Percentiles rank a stretch among this genome's conserved stretches.
Conservation (phyloP, 495 filamentous ascomycete genomes). For the Penicillium cosmopolitanum region DNA sequence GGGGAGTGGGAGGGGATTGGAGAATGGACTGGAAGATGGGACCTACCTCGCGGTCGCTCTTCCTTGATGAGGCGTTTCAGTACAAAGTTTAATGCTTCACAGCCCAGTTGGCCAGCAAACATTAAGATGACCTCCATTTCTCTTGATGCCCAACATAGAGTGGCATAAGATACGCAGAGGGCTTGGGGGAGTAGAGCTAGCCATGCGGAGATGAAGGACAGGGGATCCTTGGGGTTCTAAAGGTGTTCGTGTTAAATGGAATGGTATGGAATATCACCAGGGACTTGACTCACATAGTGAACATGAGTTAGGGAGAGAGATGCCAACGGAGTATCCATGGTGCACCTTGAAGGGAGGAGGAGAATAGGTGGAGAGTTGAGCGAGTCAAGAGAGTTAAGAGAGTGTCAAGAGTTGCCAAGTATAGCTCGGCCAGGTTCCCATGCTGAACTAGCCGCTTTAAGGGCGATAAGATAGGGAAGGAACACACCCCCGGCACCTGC, state of each 20-base stretch:
- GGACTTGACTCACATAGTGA: conserved; percentile 73
- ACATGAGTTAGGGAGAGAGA: conserved; percentile 95
- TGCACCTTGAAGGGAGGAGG: conserved; percentile 17
- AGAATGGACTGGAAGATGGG: neutral
- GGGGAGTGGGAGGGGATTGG: neutral
- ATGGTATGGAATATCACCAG: neutral
- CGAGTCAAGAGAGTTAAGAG: conserved; percentile 4
- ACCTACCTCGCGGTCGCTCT: conserved; percentile 76
- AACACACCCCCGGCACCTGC: too few relatives aligned
- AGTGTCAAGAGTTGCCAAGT: neutral
- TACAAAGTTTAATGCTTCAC: conserved; percentile 89
- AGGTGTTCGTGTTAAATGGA: conserved; percentile 16
- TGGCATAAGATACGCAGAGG: conserved; percentile 85
- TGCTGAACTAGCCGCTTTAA: neutral
- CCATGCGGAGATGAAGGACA: conserved; percentile 89
- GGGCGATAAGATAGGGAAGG: too few relatives aligned
- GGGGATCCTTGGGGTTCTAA: conserved; percentile 84
- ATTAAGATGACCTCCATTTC: conserved; percentile 90
- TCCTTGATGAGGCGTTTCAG: conserved; percentile 92
- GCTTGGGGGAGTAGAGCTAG: conserved; percentile 92
- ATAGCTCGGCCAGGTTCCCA: neutral
- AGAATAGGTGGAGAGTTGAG: neutral
- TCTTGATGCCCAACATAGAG: conserved; percentile 85
- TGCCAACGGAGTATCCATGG: conserved; percentile 67
- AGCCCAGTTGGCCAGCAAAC: conserved; percentile 88